phyloP scores from a whole-genome alignment of 1,284 basidiomycete species.

The Ustilago xerochloae region DNA sequence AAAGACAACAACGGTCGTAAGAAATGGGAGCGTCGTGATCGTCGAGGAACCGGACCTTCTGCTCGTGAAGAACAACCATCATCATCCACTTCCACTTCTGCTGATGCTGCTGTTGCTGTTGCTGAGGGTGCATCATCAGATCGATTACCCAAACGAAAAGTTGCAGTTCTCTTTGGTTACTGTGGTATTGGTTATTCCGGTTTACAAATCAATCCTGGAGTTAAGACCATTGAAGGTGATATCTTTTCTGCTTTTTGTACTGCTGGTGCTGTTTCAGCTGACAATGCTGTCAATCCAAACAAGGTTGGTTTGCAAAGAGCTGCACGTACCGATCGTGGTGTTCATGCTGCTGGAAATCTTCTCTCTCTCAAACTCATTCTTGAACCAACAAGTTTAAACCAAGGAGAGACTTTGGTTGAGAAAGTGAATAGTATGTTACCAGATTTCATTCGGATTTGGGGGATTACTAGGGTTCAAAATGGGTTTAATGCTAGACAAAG shows the following conservation, averaged over 20 bases:
- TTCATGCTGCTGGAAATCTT: constrained; percentile 95
- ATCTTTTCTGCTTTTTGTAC: constrained; percentile 88
- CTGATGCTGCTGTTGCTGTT: neutral
- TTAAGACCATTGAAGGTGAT: constrained; percentile 88
- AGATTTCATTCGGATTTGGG: constrained; percentile 91
- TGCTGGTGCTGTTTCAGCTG: constrained; percentile 88
- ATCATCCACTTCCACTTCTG: neutral
- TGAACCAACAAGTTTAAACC: constrained; percentile 68
- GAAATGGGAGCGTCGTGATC: constrained; percentile 42
- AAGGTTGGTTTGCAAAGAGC: constrained; percentile 90
- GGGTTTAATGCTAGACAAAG: constrained; percentile 86
- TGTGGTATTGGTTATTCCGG: constrained; percentile 80
- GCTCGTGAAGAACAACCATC: neutral
- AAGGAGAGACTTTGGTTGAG: constrained; percentile 72
- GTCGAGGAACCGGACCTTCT: constrained; percentile 24
- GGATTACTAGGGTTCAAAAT: constrained; percentile 85
- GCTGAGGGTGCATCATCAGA: neutral
- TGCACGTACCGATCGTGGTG: constrained; percentile 95
- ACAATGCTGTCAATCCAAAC: constrained; percentile 89
- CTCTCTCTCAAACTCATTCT: constrained; percentile 69
- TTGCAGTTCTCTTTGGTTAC: constrained; percentile 73
- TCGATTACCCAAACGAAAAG: constrained; percentile 72
- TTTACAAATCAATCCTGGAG: constrained; percentile 83
- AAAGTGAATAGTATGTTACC: constrained; percentile 88
- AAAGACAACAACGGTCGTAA: constrained; percentile 1